A percentile compares a stretch with the other conserved stretches of the same genome.
These are phyloP conservation scores for Dryadomyces sulphureus DNA, from an alignment of 2,329 filamentous ascomycete species.

Conservation along the genomic window DNA sequence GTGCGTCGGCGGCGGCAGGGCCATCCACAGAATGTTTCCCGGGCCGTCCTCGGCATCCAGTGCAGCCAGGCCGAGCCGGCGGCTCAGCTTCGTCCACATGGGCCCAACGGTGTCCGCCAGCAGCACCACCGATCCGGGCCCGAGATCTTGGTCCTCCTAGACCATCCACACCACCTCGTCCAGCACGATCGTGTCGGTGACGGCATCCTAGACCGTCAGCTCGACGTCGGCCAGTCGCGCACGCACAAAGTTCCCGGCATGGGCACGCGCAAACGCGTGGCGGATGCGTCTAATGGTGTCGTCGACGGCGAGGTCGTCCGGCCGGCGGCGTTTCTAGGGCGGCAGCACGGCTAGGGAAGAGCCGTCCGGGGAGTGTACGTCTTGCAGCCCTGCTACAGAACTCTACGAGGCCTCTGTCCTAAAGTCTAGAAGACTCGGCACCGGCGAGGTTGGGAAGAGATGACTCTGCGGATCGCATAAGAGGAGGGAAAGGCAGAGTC, in stretches of 20 bases:
- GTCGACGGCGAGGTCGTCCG: background rate
- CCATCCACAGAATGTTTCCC: background rate
- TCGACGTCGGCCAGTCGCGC: background rate
- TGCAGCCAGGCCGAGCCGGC: background rate
- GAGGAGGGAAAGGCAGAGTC: background rate
- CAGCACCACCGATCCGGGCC: background rate
- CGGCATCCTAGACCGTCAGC: constrained; percentile 3
- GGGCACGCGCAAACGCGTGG: background rate
- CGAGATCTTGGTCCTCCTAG: background rate
- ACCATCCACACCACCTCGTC: background rate
- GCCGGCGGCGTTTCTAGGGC: constrained; percentile 1
- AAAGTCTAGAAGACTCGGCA: background rate
- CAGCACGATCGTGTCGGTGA: background rate
- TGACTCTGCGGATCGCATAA: background rate
- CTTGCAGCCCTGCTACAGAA: background rate
- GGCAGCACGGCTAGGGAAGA: background rate
- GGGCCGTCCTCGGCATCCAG: background rate
- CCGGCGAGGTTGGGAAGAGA: background rate
- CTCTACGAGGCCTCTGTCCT: no score
- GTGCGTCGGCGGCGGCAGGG: background rate
- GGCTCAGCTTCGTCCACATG: background rate
- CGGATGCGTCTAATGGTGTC: background rate
- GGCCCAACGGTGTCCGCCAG: background rate
- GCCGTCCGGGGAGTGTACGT: background rate
- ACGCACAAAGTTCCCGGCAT: background rate